Conservation (phyloP, 306 rosid genomes). For the Senna tora region DNA sequence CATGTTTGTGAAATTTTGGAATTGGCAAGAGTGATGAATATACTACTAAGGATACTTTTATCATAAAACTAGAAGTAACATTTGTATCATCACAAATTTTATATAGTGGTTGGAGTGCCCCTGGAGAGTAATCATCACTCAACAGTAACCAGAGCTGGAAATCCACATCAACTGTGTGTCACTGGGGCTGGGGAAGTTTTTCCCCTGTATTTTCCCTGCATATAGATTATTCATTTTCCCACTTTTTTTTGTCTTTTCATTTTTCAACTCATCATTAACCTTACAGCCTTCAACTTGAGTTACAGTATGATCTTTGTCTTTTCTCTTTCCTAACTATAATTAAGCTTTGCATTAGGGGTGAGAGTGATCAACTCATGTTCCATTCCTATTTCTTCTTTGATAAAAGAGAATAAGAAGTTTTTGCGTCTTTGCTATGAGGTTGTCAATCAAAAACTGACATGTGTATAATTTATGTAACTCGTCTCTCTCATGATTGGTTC, state of each 20-base stretch:
- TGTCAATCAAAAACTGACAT: too few relatives aligned
- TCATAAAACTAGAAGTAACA: neutral
- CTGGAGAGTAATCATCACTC: neutral
- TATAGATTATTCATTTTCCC: neutral
- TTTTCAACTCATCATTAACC: neutral
- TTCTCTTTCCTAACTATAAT: constrained; percentile 2
- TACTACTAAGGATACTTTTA: neutral
- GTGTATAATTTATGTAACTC: too few relatives aligned
- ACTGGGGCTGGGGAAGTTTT: neutral
- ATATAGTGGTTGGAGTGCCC: constrained; percentile 1
- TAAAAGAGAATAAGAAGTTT: too few relatives aligned
- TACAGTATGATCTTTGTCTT: neutral
- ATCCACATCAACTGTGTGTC: constrained; percentile 11
- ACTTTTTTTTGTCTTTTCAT: neutral
- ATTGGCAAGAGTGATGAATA: constrained; percentile 1
- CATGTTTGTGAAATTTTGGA: neutral
- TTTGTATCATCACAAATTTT: neutral
- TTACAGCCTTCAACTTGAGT: neutral
- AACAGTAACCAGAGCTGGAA: neutral
- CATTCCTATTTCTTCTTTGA: neutral
- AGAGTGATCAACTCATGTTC: neutral
- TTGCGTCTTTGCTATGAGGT: too few relatives aligned
- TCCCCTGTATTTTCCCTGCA: neutral
- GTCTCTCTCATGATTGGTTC: too few relatives aligned
- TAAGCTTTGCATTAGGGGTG: neutral